Evolutionary conservation across 164 flowering plant species (phyloP), one percentile per base, ranked within the genome.

Genomic region (Sextonia rubra): DNA sequence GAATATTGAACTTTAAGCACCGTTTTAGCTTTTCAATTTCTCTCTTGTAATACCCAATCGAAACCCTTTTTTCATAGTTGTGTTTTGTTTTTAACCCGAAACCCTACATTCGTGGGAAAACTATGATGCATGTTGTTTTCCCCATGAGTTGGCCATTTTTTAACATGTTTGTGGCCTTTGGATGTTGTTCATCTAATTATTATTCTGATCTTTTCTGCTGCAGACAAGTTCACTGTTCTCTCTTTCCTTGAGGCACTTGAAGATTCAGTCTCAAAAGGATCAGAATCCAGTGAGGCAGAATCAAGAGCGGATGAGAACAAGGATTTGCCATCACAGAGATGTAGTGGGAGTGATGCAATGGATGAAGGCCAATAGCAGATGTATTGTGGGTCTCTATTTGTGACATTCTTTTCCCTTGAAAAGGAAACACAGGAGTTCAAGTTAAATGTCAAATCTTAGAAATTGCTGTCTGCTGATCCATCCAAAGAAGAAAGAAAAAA

Each of bases 231-330:
- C 69, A 90, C 92, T 3, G 98, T 95, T 30, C 78, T 82, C 60
- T 95, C 99, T 48, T 95, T 95, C 77, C 93, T 95, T 1, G 99
- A 95, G 82, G 97, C 97, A 3, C 88, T 96, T 49, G 98, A 96
- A 77, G 99, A 96, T 78, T 86, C 99, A 2, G 97, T 93, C 65
- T 62, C 85, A 3, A 83, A 74, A 55, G 67, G 72, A 30, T 72
- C 82, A 7, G 86, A 74, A 69, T 25, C 86, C 26, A 83, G 78
- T 26, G 91, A 70, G 9, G 70, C 44, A 24, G 82, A 75, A n/a
- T 70, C 82, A 0, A 81, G 83, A 71, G 84, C 78, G 70, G 91
- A 80, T 69, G 85, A 75, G 58, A 73, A 77, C 77, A 74, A 78
- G 75, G 87, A 87, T 73, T 26, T 74, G 14, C 79, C 76, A 72